phyloP scores from a whole-genome alignment of 2,329 filamentous ascomycete species.

The Hymenoscyphus infarciens region DNA sequence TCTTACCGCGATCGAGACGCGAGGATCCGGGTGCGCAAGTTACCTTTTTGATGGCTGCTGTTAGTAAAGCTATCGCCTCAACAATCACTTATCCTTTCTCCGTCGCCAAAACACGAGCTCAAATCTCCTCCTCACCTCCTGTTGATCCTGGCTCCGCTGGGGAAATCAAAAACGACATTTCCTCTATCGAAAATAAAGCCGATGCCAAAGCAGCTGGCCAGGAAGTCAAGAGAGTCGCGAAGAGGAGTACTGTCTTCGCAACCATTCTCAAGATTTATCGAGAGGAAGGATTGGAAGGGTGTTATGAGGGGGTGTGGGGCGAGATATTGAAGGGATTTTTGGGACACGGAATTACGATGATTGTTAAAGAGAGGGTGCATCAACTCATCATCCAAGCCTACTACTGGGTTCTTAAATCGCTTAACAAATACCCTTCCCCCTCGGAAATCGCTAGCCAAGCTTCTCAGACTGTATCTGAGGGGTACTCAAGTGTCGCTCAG shows the following conservation, averaged over 20 bases:
- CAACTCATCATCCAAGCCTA: conserved; percentile 68
- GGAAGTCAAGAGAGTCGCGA: conserved; percentile 29
- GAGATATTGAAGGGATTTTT: conserved; percentile 83
- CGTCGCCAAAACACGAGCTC: conserved; percentile 75
- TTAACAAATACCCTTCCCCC: conserved; percentile 43
- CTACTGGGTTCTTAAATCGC: conserved; percentile 55
- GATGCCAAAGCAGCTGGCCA: conserved; percentile 26
- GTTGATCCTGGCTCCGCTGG: conserved; percentile 30
- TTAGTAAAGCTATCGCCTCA: conserved; percentile 75
- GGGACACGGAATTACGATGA: conserved; percentile 81
- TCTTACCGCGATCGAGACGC: conserved; percentile 52
- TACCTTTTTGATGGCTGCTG: conserved; percentile 66
- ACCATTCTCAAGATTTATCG: conserved; percentile 56
- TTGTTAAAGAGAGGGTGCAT: conserved; percentile 77
- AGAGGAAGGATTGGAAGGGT: conserved; percentile 61
- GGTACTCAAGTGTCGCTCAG: background rate
- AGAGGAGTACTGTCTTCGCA: conserved; percentile 55
- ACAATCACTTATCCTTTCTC: conserved; percentile 81
- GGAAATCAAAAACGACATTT: conserved; percentile 31
- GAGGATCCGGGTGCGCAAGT: conserved; percentile 49
- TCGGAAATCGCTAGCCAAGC: conserved; percentile 39
- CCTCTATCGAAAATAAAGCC: conserved; percentile 32
- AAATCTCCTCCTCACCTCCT: conserved; percentile 50
- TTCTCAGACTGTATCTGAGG: conserved; percentile 8
- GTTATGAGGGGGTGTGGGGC: conserved; percentile 74